These are phyloP conservation scores for Leccinum rimulosum DNA, from an alignment of 768 basidiomycete species.

Conservation along the genomic window DNA sequence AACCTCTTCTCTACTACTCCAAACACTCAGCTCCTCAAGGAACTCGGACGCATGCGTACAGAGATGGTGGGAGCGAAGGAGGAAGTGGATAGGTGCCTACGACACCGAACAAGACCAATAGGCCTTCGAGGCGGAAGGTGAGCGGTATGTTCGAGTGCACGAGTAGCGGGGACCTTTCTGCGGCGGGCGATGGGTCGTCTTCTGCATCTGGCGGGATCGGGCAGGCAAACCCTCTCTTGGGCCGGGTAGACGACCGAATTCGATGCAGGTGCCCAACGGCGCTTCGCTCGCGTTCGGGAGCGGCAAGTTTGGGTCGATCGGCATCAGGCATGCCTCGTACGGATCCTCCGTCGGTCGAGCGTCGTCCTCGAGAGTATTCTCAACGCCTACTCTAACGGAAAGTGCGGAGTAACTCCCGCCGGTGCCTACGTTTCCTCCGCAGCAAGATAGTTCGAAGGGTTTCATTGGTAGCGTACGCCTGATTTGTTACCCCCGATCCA, in stretches of 20 bases:
- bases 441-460: constrained; percentile 38
- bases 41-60: too few species aligned
- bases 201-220: constrained; percentile 18
- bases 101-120: constrained; percentile 29
- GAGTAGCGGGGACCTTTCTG: constrained; percentile 27
- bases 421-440: constrained; percentile 14
- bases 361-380: constrained; percentile 28
- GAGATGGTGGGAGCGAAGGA: background rate
- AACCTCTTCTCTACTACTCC: too few species aligned
- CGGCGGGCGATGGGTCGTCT: constrained; percentile 20
- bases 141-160: constrained; percentile 22
- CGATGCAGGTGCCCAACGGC: constrained; percentile 41
- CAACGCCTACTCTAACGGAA: constrained; percentile 29
- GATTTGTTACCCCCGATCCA: constrained; percentile 52
- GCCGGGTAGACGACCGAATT: constrained; percentile 37
- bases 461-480: constrained; percentile 49
- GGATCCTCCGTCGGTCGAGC: constrained; percentile 32
- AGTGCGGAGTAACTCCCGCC: constrained; percentile 30
- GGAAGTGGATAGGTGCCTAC: constrained; percentile 13
- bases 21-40: too few species aligned
- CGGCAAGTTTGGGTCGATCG: constrained; percentile 23
- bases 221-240: constrained; percentile 28
- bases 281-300: constrained; percentile 6
- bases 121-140: constrained; percentile 22
- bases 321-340: constrained; percentile 33